Conservation (phyloP, 108 stramenopile genomes). For the Cyclostephanos invisitatus region DNA sequence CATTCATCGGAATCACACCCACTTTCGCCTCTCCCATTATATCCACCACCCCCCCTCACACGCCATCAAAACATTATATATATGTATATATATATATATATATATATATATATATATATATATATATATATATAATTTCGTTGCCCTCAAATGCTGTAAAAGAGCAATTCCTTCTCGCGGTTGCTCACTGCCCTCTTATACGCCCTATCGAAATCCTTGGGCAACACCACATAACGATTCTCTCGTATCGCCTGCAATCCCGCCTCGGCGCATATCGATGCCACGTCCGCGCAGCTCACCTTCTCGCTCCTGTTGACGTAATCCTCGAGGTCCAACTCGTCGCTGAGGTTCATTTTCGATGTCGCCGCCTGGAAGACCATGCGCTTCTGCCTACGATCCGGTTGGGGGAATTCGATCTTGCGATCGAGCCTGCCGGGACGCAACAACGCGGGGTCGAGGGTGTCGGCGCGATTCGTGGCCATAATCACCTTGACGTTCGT, state of each 20-base stretch:
- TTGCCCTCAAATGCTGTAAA: constrained; percentile 94
- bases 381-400: constrained; percentile 99
- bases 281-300: constrained; percentile 94
- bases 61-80: too few species aligned
- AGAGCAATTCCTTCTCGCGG: constrained; percentile 94
- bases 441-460: constrained; percentile 97
- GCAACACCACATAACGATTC: constrained; percentile 98
- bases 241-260: constrained; percentile 98
- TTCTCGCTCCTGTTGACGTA: constrained; percentile 98
- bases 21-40: too few species aligned
- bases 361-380: constrained; percentile 99
- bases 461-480: constrained; percentile 99
- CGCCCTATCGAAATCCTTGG: constrained; percentile 98
- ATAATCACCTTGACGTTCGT: constrained; percentile 99
- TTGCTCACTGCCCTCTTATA: constrained; percentile 99
- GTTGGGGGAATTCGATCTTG: constrained; percentile 99
- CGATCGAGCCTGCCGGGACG: constrained; percentile 98
- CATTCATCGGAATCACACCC: too few species aligned
- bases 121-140: too few species aligned
- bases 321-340: constrained; percentile 98
- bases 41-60: too few species aligned
- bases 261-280: constrained; percentile 96
- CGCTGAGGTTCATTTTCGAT: constrained; percentile 96
- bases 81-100: too few species aligned
- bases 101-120: too few species aligned